Base-by-base conservation (phyloP, 257 asterid species). In the Petunia secreta region DNA sequence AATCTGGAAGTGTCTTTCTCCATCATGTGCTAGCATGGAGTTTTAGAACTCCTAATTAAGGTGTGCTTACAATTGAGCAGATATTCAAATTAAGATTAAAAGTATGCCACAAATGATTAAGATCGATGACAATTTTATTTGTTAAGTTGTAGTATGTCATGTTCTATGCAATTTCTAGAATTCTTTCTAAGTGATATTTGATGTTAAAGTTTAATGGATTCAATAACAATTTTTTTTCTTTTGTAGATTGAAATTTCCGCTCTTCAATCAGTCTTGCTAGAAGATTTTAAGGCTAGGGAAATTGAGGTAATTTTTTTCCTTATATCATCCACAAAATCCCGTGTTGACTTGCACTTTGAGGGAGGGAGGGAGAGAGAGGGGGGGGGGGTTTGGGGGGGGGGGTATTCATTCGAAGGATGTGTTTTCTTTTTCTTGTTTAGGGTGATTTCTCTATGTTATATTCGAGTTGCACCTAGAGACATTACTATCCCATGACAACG, bases 271-370 rank as follows among this genome's bases (percentile, higher is more conserved):
- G 98, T 95, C 78, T 93, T 95, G 13, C 99, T 93, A 85, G 99
- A 95, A 84, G 99, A 95, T 87, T 95, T 95, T 87, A 95, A 93
- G 90, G 97, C 99, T 81, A 95, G 87, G 85, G 99, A 95, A 86
- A 95, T 95, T 80, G 99, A 95, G 99, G 99, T 95, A 91, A 57
- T 6, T 82, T 57, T 58, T 80, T 59, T 63, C 6, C 15, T 10
- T 60, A 2, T 48, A 40, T 55, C 4, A 36, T 46, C 43, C 5
- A 5, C 39, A 48, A 39, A 40, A 38, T 64, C 40, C 59, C 9
- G 16, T 57, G 80, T 16, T 76, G 53, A 25, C 46, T 3, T 25
- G 16, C 8, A 16, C 25, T 25, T 25, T 25, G 25, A 25, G 25
- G 25, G 25, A 25, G 25, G 25, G 25, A 25, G 25, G 25, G 25